Percentiles rank a stretch among this genome's conserved stretches.
Conservation (phyloP, 345 rosid genomes). For the Bruguiera gymnorhiza region DNA sequence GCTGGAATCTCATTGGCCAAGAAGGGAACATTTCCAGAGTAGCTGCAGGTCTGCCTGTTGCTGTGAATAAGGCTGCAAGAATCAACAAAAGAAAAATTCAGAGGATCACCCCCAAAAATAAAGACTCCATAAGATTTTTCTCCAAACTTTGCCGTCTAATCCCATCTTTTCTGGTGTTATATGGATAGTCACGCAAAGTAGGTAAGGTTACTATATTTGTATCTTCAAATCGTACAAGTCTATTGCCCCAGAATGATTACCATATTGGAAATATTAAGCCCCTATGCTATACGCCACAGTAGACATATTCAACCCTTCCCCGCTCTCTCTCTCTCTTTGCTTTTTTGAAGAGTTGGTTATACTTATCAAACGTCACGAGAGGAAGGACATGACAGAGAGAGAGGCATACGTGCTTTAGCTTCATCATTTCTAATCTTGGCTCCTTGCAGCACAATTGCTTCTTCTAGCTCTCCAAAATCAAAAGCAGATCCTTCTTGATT, state of each 20-base stretch:
- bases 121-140: conserved; percentile 7
- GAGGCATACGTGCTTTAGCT: conserved; percentile 57
- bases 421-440: conserved; percentile 75
- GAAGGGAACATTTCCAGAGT: conserved; percentile 99
- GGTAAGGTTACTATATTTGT: conserved; percentile 53
- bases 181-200: conserved; percentile 25
- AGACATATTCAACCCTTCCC: conserved; percentile 49
- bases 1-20: conserved; percentile 98
- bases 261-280: conserved; percentile 47
- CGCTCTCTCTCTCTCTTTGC: conserved; percentile 9
- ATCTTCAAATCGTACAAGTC: conserved; percentile 66
- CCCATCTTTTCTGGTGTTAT: conserved; percentile 36
- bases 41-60: conserved; percentile 73
- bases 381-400: conserved; percentile 20
- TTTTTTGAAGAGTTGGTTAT: conserved; percentile 42
- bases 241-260: conserved; percentile 63
- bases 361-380: conserved; percentile 56
- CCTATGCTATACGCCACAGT: conserved; percentile 26
- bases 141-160: conserved; percentile 23
- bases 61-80: conserved; percentile 69
- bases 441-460: conserved; percentile 92
- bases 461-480: conserved; percentile 97
- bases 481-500: conserved; percentile 80
- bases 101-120: conserved; percentile 36
- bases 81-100: conserved; percentile 24